phyloP scores from a whole-genome alignment of 495 filamentous ascomycete genomes.

The Lepraria neglecta region DNA sequence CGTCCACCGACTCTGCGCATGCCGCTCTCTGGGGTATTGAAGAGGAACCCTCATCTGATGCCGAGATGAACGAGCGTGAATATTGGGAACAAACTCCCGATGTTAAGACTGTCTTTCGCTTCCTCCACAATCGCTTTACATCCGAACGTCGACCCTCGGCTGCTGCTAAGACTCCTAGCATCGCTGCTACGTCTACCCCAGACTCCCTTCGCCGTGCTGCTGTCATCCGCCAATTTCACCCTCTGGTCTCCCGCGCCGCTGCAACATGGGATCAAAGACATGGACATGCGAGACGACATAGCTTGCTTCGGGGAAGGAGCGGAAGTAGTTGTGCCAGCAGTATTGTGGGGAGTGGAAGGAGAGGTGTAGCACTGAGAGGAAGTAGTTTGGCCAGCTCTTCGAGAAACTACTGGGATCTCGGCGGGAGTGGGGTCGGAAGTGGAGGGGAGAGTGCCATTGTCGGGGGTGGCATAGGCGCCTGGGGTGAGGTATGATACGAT shows the following conservation, averaged over 20 bases:
- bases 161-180: slow-evolving; percentile 30
- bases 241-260: slow-evolving; percentile 58
- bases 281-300: slow-evolving; percentile 48
- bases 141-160: slow-evolving; percentile 36
- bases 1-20: slow-evolving; percentile 35
- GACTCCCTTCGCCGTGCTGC: slow-evolving; percentile 72
- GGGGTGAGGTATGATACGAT: slow-evolving; percentile 57
- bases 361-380: slow-evolving; percentile 44
- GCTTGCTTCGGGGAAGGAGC: slow-evolving; percentile 38
- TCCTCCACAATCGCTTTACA: slow-evolving; percentile 70
- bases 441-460: slow-evolving; percentile 49
- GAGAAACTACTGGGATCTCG: slow-evolving; percentile 82
- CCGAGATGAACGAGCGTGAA: slow-evolving; percentile 43
- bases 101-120: slow-evolving; percentile 80
- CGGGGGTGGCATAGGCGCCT: slow-evolving; percentile 60
- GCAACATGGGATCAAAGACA: slow-evolving; percentile 41
- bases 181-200: slow-evolving; percentile 47
- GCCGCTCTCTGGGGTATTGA: slow-evolving; percentile 64
- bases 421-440: slow-evolving; percentile 59
- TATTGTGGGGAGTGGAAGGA: slow-evolving; percentile 74
- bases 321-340: slow-evolving; percentile 49
- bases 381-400: slow-evolving; percentile 51
- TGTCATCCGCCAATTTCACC: slow-evolving; percentile 77
- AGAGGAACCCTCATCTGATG: slow-evolving; percentile 41
- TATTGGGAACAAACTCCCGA: slow-evolving; percentile 89